Percentiles rank a stretch among this genome's conserved stretches.
These are phyloP conservation scores for Podaxis pistillaris DNA, from an alignment of 768 basidiomycete species.

Conservation along the genomic window DNA sequence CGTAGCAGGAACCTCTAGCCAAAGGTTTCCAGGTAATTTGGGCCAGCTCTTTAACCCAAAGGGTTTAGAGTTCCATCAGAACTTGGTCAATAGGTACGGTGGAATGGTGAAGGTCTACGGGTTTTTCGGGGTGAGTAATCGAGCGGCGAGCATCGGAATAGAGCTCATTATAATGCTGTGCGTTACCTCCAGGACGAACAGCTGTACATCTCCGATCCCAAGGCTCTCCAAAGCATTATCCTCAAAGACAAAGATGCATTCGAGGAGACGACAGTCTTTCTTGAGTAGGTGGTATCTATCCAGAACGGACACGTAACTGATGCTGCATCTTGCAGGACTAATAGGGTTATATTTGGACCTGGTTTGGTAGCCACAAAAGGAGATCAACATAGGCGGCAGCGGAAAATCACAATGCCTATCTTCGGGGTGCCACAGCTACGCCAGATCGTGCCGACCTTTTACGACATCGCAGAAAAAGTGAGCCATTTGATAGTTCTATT, in stretches of 20 bases:
- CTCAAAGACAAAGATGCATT: slow-evolving; percentile 47
- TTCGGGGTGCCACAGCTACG: slow-evolving; percentile 47
- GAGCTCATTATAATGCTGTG: not conserved
- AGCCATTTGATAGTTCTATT: slow-evolving; percentile 1
- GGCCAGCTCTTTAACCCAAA: slow-evolving; percentile 42
- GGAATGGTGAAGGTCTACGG: slow-evolving; percentile 45
- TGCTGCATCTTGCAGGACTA: slow-evolving; percentile 30
- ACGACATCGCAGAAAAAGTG: slow-evolving; percentile 44
- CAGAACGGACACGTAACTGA: not conserved
- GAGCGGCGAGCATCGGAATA: not conserved
- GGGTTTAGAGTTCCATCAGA: slow-evolving; percentile 40
- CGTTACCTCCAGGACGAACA: slow-evolving; percentile 37
- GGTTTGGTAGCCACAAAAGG: slow-evolving; percentile 44
- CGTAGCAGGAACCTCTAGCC: not conserved
- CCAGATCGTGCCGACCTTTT: slow-evolving; percentile 41
- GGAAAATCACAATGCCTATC: slow-evolving; percentile 46
- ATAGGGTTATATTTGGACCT: slow-evolving; percentile 45
- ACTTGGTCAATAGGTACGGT: slow-evolving; percentile 36
- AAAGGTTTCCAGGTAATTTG: slow-evolving; percentile 33
- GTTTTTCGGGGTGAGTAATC: slow-evolving; percentile 41
- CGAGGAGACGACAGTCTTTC: slow-evolving; percentile 43
- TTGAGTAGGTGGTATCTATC: slow-evolving; percentile 33
- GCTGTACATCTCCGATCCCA: slow-evolving; percentile 49
- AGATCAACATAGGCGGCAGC: slow-evolving; percentile 44
- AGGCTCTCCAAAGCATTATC: slow-evolving; percentile 45